These are phyloP conservation scores for Fusarium praegraminearum DNA, from an alignment of 2,329 filamentous ascomycete genomes.

Conservation along the genomic window DNA sequence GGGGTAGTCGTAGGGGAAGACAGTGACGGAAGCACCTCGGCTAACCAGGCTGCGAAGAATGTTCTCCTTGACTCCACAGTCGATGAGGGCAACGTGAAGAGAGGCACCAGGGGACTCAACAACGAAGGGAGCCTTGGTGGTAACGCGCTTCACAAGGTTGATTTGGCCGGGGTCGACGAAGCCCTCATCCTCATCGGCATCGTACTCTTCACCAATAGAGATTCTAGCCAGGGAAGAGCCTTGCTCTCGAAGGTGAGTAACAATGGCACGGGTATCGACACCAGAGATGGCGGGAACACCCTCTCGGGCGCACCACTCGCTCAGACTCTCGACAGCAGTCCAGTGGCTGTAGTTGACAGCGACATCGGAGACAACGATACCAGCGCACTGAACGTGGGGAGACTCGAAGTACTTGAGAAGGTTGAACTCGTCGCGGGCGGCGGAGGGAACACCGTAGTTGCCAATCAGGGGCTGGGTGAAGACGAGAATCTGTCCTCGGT, in stretches of 20 bases:
- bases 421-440: constrained; percentile 85
- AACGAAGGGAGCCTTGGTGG: constrained; percentile 98
- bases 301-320: constrained; percentile 95
- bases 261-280: constrained; percentile 96
- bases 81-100: constrained; percentile 92
- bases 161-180: constrained; percentile 96
- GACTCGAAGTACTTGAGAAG: constrained; percentile 98
- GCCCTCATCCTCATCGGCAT: constrained; percentile 96
- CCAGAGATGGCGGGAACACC: constrained; percentile 96
- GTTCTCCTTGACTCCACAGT: constrained; percentile 99
- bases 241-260: constrained; percentile 94
- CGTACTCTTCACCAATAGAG: constrained; percentile 96
- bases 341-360: constrained; percentile 96
- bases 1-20: constrained; percentile 96
- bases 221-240: constrained; percentile 96
- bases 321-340: constrained; percentile 95
- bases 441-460: constrained; percentile 97
- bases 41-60: constrained; percentile 94
- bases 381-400: constrained; percentile 95
- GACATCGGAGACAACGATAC: constrained; percentile 95
- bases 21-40: constrained; percentile 91
- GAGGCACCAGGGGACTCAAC: constrained; percentile 85
- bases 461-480: constrained; percentile 98
- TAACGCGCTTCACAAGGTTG: constrained; percentile 95
- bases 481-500: constrained; percentile 95